Evolutionary conservation across 108 stramenopile genomes (phyloP).

Genomic region (Nitzschia palea): DNA sequence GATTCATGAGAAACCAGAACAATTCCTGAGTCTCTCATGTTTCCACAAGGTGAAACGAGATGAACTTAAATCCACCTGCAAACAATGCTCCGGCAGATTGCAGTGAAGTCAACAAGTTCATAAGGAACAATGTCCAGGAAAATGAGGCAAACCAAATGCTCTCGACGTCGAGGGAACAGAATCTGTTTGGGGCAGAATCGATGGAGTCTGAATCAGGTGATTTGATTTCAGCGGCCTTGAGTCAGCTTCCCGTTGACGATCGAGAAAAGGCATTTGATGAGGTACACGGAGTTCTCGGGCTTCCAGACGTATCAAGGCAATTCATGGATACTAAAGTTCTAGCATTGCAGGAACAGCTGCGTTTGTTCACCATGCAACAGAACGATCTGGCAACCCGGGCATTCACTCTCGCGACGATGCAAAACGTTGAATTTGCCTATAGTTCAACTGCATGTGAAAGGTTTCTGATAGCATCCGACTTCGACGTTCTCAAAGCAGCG

Average conservation of each 20-base stretch:
- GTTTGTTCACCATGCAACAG: not conserved
- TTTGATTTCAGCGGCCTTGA: constrained; percentile 5
- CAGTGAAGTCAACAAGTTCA: too few relatives aligned
- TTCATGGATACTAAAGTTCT: constrained; percentile 4
- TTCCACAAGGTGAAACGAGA: too few relatives aligned
- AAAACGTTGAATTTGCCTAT: constrained; percentile 4
- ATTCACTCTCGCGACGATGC: constrained; percentile 1
- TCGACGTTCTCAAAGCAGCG: constrained; percentile 20
- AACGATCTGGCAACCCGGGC: not conserved
- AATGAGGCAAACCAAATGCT: too few relatives aligned
- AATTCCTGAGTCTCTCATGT: too few relatives aligned
- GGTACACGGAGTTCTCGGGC: constrained; percentile 31
- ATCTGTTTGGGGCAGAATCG: not conserved
- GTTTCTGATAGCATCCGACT: constrained; percentile 27
- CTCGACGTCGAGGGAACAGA: too few relatives aligned
- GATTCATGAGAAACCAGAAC: too few relatives aligned
- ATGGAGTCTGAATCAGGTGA: not conserved
- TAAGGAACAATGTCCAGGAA: too few relatives aligned
- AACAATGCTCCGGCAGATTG: too few relatives aligned
- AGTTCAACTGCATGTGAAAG: constrained; percentile 1
- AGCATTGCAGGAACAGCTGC: constrained; percentile 16
- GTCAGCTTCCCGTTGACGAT: constrained; percentile 14
- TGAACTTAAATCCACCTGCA: too few relatives aligned
- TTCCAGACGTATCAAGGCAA: constrained; percentile 4
- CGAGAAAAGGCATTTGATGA: constrained; percentile 30